Percentiles rank a stretch among this genome's conserved stretches.
Evolutionary conservation across 805 yeast species (phyloP).

Genomic region (Dipodascus albidus): DNA sequence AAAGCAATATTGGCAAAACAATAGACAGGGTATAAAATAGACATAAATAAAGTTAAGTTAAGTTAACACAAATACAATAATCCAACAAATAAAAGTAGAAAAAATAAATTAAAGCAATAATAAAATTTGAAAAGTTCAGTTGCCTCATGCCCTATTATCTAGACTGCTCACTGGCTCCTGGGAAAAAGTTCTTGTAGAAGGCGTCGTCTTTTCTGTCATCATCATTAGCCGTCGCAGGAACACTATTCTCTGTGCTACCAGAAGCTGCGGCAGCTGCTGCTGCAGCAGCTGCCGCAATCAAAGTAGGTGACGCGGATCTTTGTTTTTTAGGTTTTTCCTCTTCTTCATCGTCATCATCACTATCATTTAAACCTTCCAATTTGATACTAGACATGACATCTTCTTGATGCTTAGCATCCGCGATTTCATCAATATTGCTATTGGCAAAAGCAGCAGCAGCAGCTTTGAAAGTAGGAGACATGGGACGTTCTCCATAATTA

Average conservation of each 20-base stretch:
- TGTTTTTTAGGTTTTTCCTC: not conserved
- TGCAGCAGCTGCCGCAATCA: conserved; percentile 16
- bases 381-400: conserved; percentile 32
- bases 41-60: not conserved
- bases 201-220: conserved; percentile 9
- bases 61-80: not conserved
- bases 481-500: not conserved
- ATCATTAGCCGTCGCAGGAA: conserved; percentile 13
- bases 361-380: conserved; percentile 16
- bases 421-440: conserved; percentile 11
- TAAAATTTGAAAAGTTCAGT: not conserved
- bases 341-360: conserved; percentile 3
- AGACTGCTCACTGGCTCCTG: not conserved
- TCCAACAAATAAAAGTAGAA: not conserved
- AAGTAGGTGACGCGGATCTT: conserved; percentile 6
- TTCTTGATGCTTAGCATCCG: conserved; percentile 40
- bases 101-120: not conserved
- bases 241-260: conserved; percentile 13
- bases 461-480: conserved; percentile 11
- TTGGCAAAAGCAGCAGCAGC: conserved; percentile 13
- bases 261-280: conserved; percentile 21
- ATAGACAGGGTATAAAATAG: not conserved
- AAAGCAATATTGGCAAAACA: not conserved
- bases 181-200: conserved; percentile 5
- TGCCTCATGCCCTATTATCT: not conserved